These are phyloP conservation scores for Lithocarpus polystachyus DNA, from an alignment of 306 rosid genomes.

Conservation along the genomic window DNA sequence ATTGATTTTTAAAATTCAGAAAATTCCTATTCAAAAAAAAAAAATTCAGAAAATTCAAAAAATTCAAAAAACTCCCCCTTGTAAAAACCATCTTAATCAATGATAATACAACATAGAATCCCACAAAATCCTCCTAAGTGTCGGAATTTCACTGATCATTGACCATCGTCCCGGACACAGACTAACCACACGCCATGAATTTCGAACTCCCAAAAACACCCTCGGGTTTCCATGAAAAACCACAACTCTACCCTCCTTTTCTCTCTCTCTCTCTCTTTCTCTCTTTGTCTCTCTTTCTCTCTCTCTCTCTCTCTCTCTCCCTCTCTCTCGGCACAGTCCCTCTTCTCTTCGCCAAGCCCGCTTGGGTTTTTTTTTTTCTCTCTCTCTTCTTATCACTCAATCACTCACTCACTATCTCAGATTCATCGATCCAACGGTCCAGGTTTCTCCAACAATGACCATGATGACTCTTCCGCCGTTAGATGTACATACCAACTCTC, in stretches of 20 bases:
- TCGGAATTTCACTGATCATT: slow-evolving; percentile 2
- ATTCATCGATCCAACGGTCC: slow-evolving; percentile 47
- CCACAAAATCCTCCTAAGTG: background rate
- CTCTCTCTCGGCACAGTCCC: slow-evolving; percentile 17
- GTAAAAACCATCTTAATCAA: too few relatives aligned
- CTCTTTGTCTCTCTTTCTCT: too few relatives aligned
- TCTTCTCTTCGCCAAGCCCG: slow-evolving; percentile 12
- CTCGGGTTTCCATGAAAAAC: background rate
- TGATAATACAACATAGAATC: too few relatives aligned
- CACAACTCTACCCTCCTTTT: background rate
- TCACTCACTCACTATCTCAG: slow-evolving; percentile 10
- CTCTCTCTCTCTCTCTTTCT: too few relatives aligned
- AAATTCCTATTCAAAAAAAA: too few relatives aligned
- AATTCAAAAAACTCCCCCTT: too few relatives aligned
- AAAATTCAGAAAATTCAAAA: too few relatives aligned
- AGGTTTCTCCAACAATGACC: slow-evolving; percentile 44
- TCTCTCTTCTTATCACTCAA: background rate
- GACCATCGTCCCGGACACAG: background rate
- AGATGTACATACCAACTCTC: slow-evolving; percentile 37
- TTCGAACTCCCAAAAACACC: slow-evolving; percentile 1
- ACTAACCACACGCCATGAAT: background rate
- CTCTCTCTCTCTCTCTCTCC: slow-evolving; percentile 9
- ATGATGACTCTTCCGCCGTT: slow-evolving; percentile 51
- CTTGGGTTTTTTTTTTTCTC: background rate
- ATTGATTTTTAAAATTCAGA: too few relatives aligned